These are phyloP conservation scores for Seiridium cupressi DNA, from an alignment of 2,329 filamentous ascomycete species.

Conservation along the genomic window DNA sequence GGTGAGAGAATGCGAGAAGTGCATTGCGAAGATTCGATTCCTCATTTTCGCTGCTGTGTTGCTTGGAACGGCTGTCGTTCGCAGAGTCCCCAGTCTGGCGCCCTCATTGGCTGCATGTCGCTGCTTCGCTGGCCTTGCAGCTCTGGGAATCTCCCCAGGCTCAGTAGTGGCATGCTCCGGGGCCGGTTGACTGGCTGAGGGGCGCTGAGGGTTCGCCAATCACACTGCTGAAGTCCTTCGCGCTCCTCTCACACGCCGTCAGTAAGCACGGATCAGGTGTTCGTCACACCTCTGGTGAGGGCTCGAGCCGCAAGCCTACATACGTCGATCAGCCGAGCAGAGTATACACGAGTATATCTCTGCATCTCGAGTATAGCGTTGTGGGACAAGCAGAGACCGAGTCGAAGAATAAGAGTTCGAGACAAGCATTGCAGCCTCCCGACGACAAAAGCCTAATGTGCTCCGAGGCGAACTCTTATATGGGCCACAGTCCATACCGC, in stretches of 20 bases:
- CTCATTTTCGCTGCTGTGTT: not conserved
- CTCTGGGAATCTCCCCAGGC: conserved; percentile 18
- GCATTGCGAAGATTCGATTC: not conserved
- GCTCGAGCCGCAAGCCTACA: conserved; percentile 21
- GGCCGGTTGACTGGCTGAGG: conserved; percentile 27
- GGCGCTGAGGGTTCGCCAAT: conserved; percentile 27
- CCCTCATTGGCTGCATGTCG: conserved; percentile 21
- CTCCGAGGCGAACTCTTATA: conserved; percentile 6
- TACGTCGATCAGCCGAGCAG: not conserved
- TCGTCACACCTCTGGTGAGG: conserved; percentile 25
- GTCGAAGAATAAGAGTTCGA: not conserved
- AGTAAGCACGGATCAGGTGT: conserved; percentile 33
- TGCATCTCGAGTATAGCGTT: not conserved
- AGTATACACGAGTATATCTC: not conserved
- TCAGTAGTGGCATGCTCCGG: conserved; percentile 12
- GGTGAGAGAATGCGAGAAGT: not conserved
- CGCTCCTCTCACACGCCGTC: conserved; percentile 19
- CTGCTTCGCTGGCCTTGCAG: conserved; percentile 24
- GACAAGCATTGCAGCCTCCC: not conserved
- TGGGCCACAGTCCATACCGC: conserved; percentile 29
- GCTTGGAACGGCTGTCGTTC: conserved; percentile 11
- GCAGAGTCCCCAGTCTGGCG: conserved; percentile 12
- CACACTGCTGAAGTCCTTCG: conserved; percentile 20
- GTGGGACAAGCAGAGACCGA: not conserved
- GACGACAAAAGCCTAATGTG: not conserved